Base-by-base conservation (phyloP, 2,329 filamentous ascomycete genomes). In the Aspergillus caelatus region DNA sequence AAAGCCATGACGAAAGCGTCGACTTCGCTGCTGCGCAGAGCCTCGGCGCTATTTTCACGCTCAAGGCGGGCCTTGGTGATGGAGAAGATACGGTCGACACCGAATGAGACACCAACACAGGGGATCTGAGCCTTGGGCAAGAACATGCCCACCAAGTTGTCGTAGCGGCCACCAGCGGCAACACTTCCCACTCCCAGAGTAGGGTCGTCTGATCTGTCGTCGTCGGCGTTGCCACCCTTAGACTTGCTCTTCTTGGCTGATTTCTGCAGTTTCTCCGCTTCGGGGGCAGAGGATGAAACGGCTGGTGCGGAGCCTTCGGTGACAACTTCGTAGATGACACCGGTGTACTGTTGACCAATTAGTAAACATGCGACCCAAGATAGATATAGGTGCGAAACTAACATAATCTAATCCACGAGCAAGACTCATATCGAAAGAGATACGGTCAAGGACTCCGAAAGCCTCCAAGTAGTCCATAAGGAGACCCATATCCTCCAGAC, bases 1-100 rank as follows among this genome's bases (percentile, higher is more conserved):
- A 97, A 93, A 0, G 93, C 93, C 93, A 98, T 98, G 73, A 98
- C 91, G 79, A 89, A 97, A 53, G 94, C 93, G 74, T 98, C 94
- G 3, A 94, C 90, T 71, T 95, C 91, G 73, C 89, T 93, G 67
- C 85, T 84, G 67, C 91, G 83, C 58, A 88, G 80, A 34, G 80
- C 70, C 23, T 84, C 78, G n/a, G 80, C 78, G 60, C 81, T 85
- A 71, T 86, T 86, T 62, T 82, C 78, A 32, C 85, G 86, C 65
- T 87, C 88, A 76, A 92, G 85, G 56, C 89, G 85, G 14, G 92
- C 89, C 78, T 96, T 94, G 68, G 90, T 92, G 74, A 97, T 94
- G 71, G 91, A 93, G 81, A 96, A 97, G 74, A 98, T 97, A 71
- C 94, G 90, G 79, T 98, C 94, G 56, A 97, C 92, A 61, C 94